A percentile compares a stretch with the other conserved stretches of the same genome.
Evolutionary conservation across 2,329 filamentous ascomycete species (phyloP).

Genomic region (Furcasterigmium furcatum): DNA sequence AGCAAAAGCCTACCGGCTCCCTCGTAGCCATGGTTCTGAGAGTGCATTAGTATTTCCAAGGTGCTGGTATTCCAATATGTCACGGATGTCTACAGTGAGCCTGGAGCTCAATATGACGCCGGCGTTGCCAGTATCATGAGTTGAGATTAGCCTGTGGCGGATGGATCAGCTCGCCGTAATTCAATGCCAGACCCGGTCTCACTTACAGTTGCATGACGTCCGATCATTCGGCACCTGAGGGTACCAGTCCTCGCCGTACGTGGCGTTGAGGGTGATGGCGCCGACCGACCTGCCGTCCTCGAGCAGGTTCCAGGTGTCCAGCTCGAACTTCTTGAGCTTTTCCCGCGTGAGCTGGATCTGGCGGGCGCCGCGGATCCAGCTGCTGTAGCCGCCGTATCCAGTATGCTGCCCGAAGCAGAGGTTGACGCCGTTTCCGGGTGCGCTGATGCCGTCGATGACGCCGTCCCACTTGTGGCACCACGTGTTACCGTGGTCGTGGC

Average conservation of each 20-base stretch:
- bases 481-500: constrained; percentile 57
- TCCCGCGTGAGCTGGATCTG: constrained; percentile 47
- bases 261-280: constrained; percentile 52
- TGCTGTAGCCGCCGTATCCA: constrained; percentile 67
- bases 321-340: constrained; percentile 31
- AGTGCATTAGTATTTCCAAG: too few species aligned
- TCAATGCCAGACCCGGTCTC: too few species aligned
- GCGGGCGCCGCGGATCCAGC: constrained; percentile 57
- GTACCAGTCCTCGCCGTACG: constrained; percentile 55
- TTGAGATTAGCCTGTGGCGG: too few species aligned
- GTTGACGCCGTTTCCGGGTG: constrained; percentile 35
- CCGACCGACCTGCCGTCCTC: constrained; percentile 51
- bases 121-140: too few species aligned
- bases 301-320: constrained; percentile 59
- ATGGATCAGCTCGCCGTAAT: too few species aligned
- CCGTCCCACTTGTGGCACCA: constrained; percentile 42
- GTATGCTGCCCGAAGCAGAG: constrained; percentile 62
- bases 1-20: too few species aligned
- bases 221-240: constrained; percentile 23
- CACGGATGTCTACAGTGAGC: too few species aligned
- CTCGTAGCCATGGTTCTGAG: too few species aligned
- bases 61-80: too few species aligned
- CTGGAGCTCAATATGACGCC: too few species aligned
- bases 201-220: too few species aligned
- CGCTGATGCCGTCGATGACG: constrained; percentile 12